Conservation (phyloP, 78 protist species). For the Acrasis kona region DNA sequence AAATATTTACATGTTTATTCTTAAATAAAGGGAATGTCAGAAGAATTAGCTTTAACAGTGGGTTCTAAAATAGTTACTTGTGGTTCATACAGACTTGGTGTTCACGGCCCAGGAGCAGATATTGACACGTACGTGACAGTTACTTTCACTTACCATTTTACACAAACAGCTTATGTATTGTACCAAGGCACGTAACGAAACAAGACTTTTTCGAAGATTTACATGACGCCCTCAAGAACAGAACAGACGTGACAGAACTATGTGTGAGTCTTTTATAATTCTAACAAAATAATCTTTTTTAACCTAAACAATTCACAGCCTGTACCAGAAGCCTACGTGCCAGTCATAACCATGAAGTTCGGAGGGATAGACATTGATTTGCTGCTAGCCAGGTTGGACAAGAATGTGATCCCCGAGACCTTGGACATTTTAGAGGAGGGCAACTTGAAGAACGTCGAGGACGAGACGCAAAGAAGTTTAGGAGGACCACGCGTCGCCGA, state of each 20-base stretch:
- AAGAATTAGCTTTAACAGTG: not conserved
- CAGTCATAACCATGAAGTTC: constrained; percentile 80
- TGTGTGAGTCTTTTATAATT: no score
- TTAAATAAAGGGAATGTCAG: not conserved
- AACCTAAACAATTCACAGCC: no score
- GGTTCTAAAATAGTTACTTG: constrained; percentile 76
- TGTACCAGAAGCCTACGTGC: constrained; percentile 85
- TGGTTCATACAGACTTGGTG: constrained; percentile 95
- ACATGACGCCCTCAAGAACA: constrained; percentile 1
- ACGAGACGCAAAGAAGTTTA: constrained; percentile 1
- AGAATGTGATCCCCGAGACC: constrained; percentile 44
- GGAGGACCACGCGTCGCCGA: constrained; percentile 86
- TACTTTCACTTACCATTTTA: not conserved
- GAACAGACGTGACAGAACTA: constrained; percentile 5
- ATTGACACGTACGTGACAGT: constrained; percentile 74
- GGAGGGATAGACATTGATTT: constrained; percentile 82
- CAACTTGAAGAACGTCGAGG: constrained; percentile 56
- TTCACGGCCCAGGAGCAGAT: constrained; percentile 78
- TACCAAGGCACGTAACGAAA: constrained; percentile 10
- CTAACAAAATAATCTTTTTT: no score
- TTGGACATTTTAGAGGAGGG: constrained; percentile 46
- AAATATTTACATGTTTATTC: not conserved
- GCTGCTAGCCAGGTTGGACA: constrained; percentile 60
- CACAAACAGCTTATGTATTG: constrained; percentile 10
- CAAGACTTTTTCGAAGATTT: constrained; percentile 15